A percentile compares a stretch with the other conserved stretches of the same genome.
phyloP scores from a whole-genome alignment of 306 rosid species.

The Prunus davidiana region DNA sequence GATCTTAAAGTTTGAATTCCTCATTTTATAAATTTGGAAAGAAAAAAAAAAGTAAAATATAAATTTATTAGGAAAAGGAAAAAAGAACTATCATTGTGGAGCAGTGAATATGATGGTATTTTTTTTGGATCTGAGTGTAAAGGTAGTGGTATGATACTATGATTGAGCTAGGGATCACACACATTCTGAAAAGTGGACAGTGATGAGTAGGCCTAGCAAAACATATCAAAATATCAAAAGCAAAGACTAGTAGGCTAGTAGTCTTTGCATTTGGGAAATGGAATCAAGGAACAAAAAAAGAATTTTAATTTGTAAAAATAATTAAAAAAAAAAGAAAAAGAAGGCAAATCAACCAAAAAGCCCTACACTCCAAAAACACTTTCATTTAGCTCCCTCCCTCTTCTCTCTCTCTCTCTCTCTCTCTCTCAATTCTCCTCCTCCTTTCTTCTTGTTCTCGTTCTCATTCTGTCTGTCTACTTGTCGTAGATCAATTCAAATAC shows the following conservation, averaged over 20 bases:
- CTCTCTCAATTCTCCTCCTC: background rate
- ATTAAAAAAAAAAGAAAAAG: background rate
- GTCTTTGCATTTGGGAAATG: background rate
- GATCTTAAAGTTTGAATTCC: too few relatives aligned
- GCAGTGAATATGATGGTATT: too few relatives aligned
- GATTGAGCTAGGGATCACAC: slow-evolving; percentile 5
- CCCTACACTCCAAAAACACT: slow-evolving; percentile 36
- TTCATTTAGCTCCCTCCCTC: slow-evolving; percentile 22
- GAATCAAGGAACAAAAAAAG: background rate
- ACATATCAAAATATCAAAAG: background rate
- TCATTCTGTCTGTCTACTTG: slow-evolving; percentile 20
- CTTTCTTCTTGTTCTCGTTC: slow-evolving; percentile 8
- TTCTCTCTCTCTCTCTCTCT: background rate
- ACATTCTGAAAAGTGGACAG: background rate
- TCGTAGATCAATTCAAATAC: slow-evolving; percentile 43
- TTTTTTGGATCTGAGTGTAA: background rate
- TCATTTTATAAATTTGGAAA: too few relatives aligned
- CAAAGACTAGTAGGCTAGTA: background rate
- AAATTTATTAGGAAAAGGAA: background rate
- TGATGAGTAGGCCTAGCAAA: background rate
- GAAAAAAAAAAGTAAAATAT: background rate
- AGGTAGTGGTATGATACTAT: background rate
- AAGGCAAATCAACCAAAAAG: slow-evolving; percentile 23
- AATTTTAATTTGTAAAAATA: background rate
- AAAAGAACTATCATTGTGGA: too few relatives aligned